Evolutionary conservation across 2,329 filamentous ascomycete genomes (phyloP), one percentile per base, ranked within the genome.

Genomic region (Aspergillus sclerotialis): DNA sequence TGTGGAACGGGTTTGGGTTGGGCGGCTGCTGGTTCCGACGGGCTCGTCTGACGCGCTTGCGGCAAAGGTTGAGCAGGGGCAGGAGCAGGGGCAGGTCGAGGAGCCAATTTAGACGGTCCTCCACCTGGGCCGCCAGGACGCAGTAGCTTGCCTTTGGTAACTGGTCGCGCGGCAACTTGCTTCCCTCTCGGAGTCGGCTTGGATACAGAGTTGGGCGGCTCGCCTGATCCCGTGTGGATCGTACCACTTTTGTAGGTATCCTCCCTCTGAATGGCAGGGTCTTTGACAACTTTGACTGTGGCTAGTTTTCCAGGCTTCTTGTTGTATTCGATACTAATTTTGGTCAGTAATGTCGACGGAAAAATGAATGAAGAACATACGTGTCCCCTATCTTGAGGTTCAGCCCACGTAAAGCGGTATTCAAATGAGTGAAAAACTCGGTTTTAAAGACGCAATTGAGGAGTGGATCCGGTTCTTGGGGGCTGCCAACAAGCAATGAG

Each of bases 271-370:
- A 82, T 75, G 33, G 80, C 76, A 0, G 89, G 80, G 56, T 98
- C 92, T 64, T 94, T 94, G 40, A 94, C 56, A 7, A 85, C 85
- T 68, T 96, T 96, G 55, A 98, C 84, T 5, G 79, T 65, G 35
- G 90, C 84, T 60, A 86, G 75, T 68, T 98, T 98, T 36, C 86
- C 86, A 1, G 92, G 92, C 65, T 98, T 98, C 74, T 96, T 98
- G 56, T 90, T 89, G 63, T 94, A 98, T 58, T 94, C 86, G 48
- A 98, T 89, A 4, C 67, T 73, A 35, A 23, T 16, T 9, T 14
- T 28, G 13, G 27, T 53, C 37, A 49, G 44, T 35, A n/a, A n/a
- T n/a, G n/a, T n/a, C n/a, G n/a, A n/a, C n/a, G n/a, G n/a, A n/a
- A n/a, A n/a, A n/a, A n/a, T n/a, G n/a, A n/a, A n/a, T n/a, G n/a